These are phyloP conservation scores for Mortierella sp. DNA, from an alignment of 371 early-diverging fungal genomes.

Conservation along the genomic window DNA sequence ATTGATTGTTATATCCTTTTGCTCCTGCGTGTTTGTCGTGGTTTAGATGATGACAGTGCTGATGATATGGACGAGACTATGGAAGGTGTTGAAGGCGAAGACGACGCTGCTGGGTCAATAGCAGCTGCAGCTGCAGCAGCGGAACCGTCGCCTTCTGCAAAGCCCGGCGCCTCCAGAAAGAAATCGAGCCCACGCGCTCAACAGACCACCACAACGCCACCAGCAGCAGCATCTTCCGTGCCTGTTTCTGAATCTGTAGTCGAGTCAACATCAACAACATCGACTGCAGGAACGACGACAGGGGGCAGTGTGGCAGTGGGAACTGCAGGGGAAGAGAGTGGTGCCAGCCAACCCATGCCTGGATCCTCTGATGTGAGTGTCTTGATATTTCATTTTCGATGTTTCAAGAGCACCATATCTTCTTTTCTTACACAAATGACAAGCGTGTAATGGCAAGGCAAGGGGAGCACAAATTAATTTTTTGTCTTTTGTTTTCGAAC, in stretches of 20 bases:
- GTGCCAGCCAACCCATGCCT: neutral
- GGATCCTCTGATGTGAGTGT: neutral
- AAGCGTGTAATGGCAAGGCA: no score
- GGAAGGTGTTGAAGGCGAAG: neutral
- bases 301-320: neutral
- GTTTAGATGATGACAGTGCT: constrained; percentile 22
- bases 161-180: constrained; percentile 13
- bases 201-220: neutral
- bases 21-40: neutral
- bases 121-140: neutral
- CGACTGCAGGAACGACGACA: neutral
- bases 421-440: no score
- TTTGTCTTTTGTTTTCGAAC: no score
- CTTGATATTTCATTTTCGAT: neutral
- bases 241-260: neutral
- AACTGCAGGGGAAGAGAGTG: neutral
- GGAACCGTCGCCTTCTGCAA: neutral
- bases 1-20: neutral
- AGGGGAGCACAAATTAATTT: no score
- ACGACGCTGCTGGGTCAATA: neutral
- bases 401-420: neutral
- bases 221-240: neutral
- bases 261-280: neutral
- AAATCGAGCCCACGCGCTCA: neutral
- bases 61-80: constrained; percentile 21